Percentiles rank a stretch among this genome's conserved stretches.
Conservation (phyloP, 805 yeast genomes). For the Gaillardinia entomophila region DNA sequence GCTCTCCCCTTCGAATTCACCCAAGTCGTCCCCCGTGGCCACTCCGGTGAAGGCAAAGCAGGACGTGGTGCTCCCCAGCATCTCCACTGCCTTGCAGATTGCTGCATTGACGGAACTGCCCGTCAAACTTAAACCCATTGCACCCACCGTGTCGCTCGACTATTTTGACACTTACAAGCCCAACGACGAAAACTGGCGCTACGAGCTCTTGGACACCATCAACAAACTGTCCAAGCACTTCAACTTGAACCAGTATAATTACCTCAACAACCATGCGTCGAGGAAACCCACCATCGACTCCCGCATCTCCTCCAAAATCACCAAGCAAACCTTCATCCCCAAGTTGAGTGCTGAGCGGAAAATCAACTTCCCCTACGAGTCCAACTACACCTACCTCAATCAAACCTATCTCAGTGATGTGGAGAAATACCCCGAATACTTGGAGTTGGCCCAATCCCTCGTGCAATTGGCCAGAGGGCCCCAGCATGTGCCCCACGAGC, state of each 20-base stretch:
- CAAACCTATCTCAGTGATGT: conserved; percentile 46
- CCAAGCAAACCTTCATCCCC: conserved; percentile 11
- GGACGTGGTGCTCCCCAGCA: conserved; percentile 26
- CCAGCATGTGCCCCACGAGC: conserved; percentile 1
- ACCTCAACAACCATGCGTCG: conserved; percentile 16
- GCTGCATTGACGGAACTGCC: conserved; percentile 14
- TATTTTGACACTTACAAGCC: conserved; percentile 42
- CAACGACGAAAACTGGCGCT: conserved; percentile 40
- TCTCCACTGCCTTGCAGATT: conserved; percentile 24
- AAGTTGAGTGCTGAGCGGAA: conserved; percentile 22
- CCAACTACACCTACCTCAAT: conserved; percentile 45
- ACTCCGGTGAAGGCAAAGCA: background rate
- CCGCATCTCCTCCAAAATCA: conserved; percentile 24
- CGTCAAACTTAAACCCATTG: conserved; percentile 22
- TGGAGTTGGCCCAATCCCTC: conserved; percentile 41
- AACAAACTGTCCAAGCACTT: conserved; percentile 17
- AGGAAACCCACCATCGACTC: conserved; percentile 33
- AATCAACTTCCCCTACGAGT: conserved; percentile 48
- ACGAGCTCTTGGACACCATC: conserved; percentile 32
- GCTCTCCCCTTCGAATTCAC: conserved; percentile 13
- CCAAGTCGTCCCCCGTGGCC: conserved; percentile 9
- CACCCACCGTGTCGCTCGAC: conserved; percentile 39
- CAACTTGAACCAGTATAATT: conserved; percentile 23
- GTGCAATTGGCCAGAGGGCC: conserved; percentile 28
- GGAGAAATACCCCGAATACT: conserved; percentile 41